Percentiles rank a stretch among this genome's conserved stretches.
Conservation (phyloP, 176 grass and related monocot genomes). For the Triticum timopheevii region DNA sequence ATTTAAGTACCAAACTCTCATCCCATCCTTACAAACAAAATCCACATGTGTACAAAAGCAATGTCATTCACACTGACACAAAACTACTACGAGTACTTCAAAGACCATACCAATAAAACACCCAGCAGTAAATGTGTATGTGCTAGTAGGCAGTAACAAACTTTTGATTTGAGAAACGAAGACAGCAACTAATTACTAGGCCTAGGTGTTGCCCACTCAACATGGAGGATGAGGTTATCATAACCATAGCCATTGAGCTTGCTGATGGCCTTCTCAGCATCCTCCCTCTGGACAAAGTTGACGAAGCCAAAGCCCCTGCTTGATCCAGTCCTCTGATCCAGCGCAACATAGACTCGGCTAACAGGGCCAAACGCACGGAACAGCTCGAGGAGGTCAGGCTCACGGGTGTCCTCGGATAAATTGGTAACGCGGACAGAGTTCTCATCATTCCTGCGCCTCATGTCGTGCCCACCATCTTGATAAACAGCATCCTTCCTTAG, state of each 20-base stretch:
- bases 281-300: slow-evolving; percentile 76
- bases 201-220: slow-evolving; percentile 81
- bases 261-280: slow-evolving; percentile 72
- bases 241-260: slow-evolving; percentile 94
- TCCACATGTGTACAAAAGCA: no score
- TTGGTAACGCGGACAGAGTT: slow-evolving; percentile 88
- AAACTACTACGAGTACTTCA: no score
- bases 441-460: slow-evolving; percentile 80
- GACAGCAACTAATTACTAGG: slow-evolving; percentile 45
- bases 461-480: slow-evolving; percentile 43
- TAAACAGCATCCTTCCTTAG: slow-evolving; percentile 32
- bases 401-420: slow-evolving; percentile 78
- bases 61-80: no score
- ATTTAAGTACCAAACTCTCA: neutral
- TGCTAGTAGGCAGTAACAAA: no score
- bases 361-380: slow-evolving; percentile 74
- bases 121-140: no score
- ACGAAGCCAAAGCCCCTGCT: slow-evolving; percentile 78
- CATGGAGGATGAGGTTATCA: slow-evolving; percentile 87
- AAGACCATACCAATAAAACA: no score
- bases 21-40: neutral
- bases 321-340: slow-evolving; percentile 70
- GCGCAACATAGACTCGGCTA: slow-evolving; percentile 73
- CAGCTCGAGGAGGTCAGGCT: slow-evolving; percentile 61
- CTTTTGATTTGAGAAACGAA: no score